Evolutionary conservation across 495 filamentous ascomycete genomes (phyloP), one percentile per base, ranked within the genome.

Genomic region (Penicillium argentinense): DNA sequence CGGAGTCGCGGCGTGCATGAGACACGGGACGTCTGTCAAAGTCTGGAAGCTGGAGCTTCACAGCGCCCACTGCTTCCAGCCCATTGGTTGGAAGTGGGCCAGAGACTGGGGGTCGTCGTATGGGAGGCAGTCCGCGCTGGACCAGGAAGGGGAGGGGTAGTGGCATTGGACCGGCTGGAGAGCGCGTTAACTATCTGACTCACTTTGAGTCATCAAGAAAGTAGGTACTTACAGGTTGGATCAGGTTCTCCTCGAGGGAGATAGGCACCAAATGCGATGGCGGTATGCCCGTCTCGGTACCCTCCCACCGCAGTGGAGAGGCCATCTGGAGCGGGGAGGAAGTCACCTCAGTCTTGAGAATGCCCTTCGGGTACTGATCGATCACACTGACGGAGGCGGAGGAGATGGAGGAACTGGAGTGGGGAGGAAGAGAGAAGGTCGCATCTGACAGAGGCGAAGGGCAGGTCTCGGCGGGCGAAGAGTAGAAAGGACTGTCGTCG

Each of bases 91-190:
- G 54, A 59, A 62, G 23, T 63, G 60, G 22, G 33, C 49, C 52
- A 58, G 49, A 23, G 54, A 60, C 16, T 53, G 64, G 34, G 62
- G 59, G 41, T 73, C 70, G 14, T 71, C 67, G 54, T 75, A 76
- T 17, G 61, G 59, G 7, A 69, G 50, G 45, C 55, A 62, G 53
- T 69, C 67, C 24, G 63, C 46, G 43, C 54, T 61, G 30, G 64
- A 62, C 73, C 72, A 77, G 3, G 64, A 62, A 12, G 68, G 64
- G 47, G 64, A 69, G 26, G 68, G 72, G 47, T 73, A 72, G 34
- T 67, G 63, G 50, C 63, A 74, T 14, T 64, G 69, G n/a, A 69
- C 59, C 21, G 57, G 45, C 59, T 69, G 26, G 17, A 1, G 38
- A 33, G 6, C 39, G 45, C 45, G 26, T 12, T n/a, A n/a, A n/a